Evolutionary conservation across 306 rosid genomes (phyloP), one percentile per base, ranked within the genome.

Genomic region (Betula pendula): DNA sequence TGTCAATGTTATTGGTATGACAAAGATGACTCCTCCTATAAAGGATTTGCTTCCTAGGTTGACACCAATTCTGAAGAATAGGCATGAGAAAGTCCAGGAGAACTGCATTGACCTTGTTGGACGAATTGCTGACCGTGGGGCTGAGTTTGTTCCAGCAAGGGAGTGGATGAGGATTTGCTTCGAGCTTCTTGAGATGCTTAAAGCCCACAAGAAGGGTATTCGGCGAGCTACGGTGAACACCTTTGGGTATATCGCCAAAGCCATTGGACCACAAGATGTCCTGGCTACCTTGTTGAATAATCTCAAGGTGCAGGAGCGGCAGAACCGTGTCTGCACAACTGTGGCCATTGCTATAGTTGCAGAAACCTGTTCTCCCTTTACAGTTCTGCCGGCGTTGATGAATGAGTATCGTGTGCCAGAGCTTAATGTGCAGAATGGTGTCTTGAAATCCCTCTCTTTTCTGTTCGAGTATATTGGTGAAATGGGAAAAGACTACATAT

Each of bases 101-200:
- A 94, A 94, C 83, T 94, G 98, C 83, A 94, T 92, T 63, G 98
- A 94, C 62, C 94, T 94, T 74, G 96, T 91, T 1, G 98, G 98
- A 45, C 88, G 98, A 53, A 94, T 94, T 87, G 98, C 97, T 72
- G 98, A 94, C 73, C 97, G 97, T 24, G 98, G 97, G 45, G 97
- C 98, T 74, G 97, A 94, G 84, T 94, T 94, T 81, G 98, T 94
- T 62, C 97, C 98, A 0, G 98, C 97, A 0, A 92, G 94, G 81
- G 98, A 94, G 77, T 92, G 98, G 97, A 94, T 94, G 98, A 89
- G 98, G 84, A 94, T 94, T 76, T 94, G 98, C 82, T 94, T 92
- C 71, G 97, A 94, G 87, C 92, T 94, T 78, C 98, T 94, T 45
- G 98, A 94, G 93, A 94, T 94, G 98, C 97, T 94, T 1, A 94